phyloP scores from a whole-genome alignment of 805 yeast species.

The Candida fluviatilis region DNA sequence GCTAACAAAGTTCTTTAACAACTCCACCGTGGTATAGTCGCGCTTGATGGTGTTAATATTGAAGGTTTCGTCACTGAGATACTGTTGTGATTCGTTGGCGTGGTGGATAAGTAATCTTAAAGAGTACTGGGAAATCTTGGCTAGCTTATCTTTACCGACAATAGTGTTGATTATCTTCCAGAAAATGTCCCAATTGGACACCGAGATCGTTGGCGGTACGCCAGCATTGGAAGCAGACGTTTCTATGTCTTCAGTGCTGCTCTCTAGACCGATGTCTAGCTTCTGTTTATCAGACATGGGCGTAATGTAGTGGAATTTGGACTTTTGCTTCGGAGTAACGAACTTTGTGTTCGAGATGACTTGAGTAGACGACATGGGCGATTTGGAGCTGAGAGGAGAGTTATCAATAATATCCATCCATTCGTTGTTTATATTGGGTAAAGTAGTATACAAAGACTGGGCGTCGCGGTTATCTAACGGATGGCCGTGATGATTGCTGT shows the following conservation, averaged over 20 bases:
- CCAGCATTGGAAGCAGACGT: background rate
- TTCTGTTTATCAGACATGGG: background rate
- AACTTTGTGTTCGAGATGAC: conserved; percentile 2
- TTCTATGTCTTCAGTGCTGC: background rate
- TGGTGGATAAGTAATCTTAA: conserved; percentile 50
- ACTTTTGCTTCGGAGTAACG: background rate
- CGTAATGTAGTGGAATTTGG: conserved; percentile 1
- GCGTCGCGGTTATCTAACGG: background rate
- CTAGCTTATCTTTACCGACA: conserved; percentile 69
- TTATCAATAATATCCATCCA: conserved; percentile 2
- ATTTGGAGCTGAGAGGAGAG: conserved; percentile 1
- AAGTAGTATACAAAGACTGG: background rate
- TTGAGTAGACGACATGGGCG: conserved; percentile 3
- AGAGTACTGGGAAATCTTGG: conserved; percentile 58
- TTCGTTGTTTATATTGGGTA: conserved; percentile 3
- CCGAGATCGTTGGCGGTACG: background rate
- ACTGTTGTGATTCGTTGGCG: conserved; percentile 35
- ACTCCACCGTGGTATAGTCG: conserved; percentile 29
- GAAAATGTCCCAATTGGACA: conserved; percentile 38
- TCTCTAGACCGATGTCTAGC: background rate
- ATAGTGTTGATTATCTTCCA: conserved; percentile 51
- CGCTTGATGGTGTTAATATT: conserved; percentile 27
- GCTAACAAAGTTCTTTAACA: conserved; percentile 29
- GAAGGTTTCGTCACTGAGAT: conserved; percentile 29
- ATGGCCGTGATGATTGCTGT: background rate